A percentile compares a stretch with the other conserved stretches of the same genome.
These are phyloP conservation scores for Alternaria hordeiaustralica DNA, from an alignment of 2,329 filamentous ascomycete genomes.

Conservation along the genomic window DNA sequence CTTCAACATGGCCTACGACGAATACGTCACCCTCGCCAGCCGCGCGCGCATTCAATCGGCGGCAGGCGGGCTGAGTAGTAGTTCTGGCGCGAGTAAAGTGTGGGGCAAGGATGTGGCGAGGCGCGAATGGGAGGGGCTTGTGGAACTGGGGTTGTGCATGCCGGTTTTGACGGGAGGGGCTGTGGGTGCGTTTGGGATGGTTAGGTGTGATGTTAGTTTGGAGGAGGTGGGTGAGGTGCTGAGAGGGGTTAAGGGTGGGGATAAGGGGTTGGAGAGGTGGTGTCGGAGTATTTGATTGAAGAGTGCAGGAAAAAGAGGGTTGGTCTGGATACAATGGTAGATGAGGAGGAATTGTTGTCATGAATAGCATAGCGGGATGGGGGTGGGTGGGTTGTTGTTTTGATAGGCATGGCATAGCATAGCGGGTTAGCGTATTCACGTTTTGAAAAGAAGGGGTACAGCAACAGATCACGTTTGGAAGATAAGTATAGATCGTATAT, in stretches of 20 bases:
- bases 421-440: neutral
- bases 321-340: no score
- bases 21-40: slow-evolving; percentile 77
- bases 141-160: slow-evolving; percentile 72
- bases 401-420: neutral
- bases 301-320: no score
- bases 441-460: neutral
- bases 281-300: slow-evolving; percentile 65
- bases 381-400: neutral
- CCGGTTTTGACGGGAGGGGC: slow-evolving; percentile 54
- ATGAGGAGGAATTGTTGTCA: neutral
- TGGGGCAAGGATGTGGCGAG: slow-evolving; percentile 78
- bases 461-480: neutral
- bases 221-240: slow-evolving; percentile 74
- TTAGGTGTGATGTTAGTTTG: slow-evolving; percentile 75
- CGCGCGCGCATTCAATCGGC: slow-evolving; percentile 75
- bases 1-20: slow-evolving; percentile 85
- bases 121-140: slow-evolving; percentile 76
- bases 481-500: neutral
- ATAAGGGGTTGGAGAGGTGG: slow-evolving; percentile 70
- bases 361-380: neutral
- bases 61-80: slow-evolving; percentile 70
- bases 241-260: slow-evolving; percentile 50
- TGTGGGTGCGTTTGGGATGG: slow-evolving; percentile 52
- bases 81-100: slow-evolving; percentile 64